Conservation (phyloP, 2,329 filamentous ascomycete genomes). For the Xylariaceae sp. region DNA sequence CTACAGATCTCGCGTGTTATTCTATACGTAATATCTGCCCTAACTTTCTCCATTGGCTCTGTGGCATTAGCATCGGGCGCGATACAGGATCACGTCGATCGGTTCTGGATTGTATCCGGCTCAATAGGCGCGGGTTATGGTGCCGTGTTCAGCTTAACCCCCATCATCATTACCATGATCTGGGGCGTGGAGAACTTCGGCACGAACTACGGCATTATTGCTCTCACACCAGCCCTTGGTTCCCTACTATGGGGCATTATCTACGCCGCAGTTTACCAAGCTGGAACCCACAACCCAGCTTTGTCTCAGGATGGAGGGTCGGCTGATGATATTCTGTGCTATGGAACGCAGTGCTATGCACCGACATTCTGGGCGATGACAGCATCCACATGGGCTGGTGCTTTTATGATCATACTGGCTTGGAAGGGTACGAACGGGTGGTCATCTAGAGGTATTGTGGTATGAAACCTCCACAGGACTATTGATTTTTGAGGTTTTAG, state of each 20-base stretch:
- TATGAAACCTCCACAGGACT: constrained; percentile 26
- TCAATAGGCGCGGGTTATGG: constrained; percentile 89
- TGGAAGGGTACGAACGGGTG: constrained; percentile 77
- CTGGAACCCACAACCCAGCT: constrained; percentile 47
- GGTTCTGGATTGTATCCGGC: constrained; percentile 81
- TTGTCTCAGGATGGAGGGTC: constrained; percentile 29
- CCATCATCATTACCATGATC: constrained; percentile 91
- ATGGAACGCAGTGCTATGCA: constrained; percentile 76
- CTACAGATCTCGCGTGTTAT: constrained; percentile 69
- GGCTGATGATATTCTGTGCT: constrained; percentile 60
- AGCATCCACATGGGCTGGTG: constrained; percentile 70
- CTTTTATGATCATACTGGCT: constrained; percentile 65
- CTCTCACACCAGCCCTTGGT: constrained; percentile 82
- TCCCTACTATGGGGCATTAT: constrained; percentile 85
- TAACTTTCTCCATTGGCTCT: constrained; percentile 70
- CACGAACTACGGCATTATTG: constrained; percentile 95
- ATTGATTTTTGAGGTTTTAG: not conserved
- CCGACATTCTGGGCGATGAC: constrained; percentile 82
- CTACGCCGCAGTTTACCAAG: constrained; percentile 78
- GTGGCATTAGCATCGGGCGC: constrained; percentile 70
- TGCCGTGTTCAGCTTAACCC: constrained; percentile 80
- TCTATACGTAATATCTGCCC: constrained; percentile 71
- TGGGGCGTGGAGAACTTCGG: constrained; percentile 99
- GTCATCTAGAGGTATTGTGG: constrained; percentile 68
- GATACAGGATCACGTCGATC: constrained; percentile 66